A percentile compares a stretch with the other conserved stretches of the same genome.
These are phyloP conservation scores for Zopfia rhizophila DNA, from an alignment of 2,329 filamentous ascomycete species.

Conservation along the genomic window DNA sequence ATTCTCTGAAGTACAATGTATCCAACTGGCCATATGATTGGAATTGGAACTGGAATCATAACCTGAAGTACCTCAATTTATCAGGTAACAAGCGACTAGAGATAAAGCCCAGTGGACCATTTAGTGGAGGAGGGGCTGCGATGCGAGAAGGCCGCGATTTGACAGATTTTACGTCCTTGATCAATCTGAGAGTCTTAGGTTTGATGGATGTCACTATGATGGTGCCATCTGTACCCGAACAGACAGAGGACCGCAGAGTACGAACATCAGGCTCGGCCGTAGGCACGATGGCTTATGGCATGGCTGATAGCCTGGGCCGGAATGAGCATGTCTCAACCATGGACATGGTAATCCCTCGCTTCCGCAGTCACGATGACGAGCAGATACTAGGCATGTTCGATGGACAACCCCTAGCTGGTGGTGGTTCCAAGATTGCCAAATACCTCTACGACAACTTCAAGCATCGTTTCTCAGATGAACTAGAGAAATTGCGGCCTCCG, in stretches of 20 bases:
- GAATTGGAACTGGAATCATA: conserved; percentile 99
- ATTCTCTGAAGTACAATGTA: conserved; percentile 97
- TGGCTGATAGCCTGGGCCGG: conserved; percentile 93
- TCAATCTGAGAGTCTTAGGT: conserved; percentile 86
- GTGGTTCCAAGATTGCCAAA: conserved; percentile 95
- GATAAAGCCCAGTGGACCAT: conserved; percentile 76
- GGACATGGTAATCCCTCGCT: conserved; percentile 92
- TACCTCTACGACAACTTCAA: conserved; percentile 97
- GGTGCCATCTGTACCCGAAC: conserved; percentile 90
- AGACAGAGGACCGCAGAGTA: conserved; percentile 93
- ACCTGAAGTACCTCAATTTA: conserved; percentile 92
- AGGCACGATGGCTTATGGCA: conserved; percentile 91
- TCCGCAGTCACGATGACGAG: conserved; percentile 89
- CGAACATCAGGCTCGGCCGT: conserved; percentile 96
- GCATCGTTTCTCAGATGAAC: conserved; percentile 81
- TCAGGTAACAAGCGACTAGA: conserved; percentile 97
- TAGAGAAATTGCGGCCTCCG: conserved; percentile 75
- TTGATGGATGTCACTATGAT: conserved; percentile 98
- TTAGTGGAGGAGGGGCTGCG: conserved; percentile 58
- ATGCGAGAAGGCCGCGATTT: conserved; percentile 71
- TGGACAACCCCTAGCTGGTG: conserved; percentile 85
- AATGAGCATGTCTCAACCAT: conserved; percentile 96
- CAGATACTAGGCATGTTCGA: conserved; percentile 96
- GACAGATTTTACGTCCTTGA: conserved; percentile 89
- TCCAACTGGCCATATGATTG: conserved; percentile 99